These are phyloP conservation scores for Cinnamomum micranthum DNA, from an alignment of 164 flowering plant genomes.

Conservation along the genomic window DNA sequence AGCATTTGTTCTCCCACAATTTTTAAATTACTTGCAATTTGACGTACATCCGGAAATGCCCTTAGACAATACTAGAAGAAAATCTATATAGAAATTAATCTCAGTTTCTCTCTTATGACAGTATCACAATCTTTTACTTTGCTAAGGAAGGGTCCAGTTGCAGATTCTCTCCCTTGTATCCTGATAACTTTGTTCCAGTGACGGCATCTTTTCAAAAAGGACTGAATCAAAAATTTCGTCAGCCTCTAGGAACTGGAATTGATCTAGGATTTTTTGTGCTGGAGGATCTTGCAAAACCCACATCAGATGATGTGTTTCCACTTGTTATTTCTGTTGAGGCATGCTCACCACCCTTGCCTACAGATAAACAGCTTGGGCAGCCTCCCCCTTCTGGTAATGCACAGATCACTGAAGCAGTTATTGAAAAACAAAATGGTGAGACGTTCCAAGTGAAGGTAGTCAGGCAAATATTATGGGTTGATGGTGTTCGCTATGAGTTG, in stretches of 20 bases:
- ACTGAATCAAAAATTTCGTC: conserved; percentile 59
- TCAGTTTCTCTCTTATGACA: conserved; percentile 18
- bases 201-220: conserved; percentile 67
- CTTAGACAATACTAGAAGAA: no score
- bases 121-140: conserved; percentile 76
- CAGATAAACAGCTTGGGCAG: conserved; percentile 28
- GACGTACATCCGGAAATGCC: no score
- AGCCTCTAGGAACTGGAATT: conserved; percentile 79
- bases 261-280: conserved; percentile 71
- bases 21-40: neutral
- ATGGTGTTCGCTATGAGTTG: conserved; percentile 75
- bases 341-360: conserved; percentile 15
- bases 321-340: conserved; percentile 77
- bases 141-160: conserved; percentile 73
- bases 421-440: conserved; percentile 51
- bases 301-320: conserved; percentile 76
- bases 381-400: conserved; percentile 32
- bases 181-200: conserved; percentile 49
- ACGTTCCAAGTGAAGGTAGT: conserved; percentile 57
- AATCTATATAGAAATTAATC: neutral
- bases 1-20: neutral
- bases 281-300: conserved; percentile 68
- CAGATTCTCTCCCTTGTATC: conserved; percentile 53
- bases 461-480: conserved; percentile 73
- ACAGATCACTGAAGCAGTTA: conserved; percentile 79